Percentiles rank a stretch among this genome's conserved stretches.
Evolutionary conservation across 768 basidiomycete genomes (phyloP).

Genomic region (Heimioporus sp.): DNA sequence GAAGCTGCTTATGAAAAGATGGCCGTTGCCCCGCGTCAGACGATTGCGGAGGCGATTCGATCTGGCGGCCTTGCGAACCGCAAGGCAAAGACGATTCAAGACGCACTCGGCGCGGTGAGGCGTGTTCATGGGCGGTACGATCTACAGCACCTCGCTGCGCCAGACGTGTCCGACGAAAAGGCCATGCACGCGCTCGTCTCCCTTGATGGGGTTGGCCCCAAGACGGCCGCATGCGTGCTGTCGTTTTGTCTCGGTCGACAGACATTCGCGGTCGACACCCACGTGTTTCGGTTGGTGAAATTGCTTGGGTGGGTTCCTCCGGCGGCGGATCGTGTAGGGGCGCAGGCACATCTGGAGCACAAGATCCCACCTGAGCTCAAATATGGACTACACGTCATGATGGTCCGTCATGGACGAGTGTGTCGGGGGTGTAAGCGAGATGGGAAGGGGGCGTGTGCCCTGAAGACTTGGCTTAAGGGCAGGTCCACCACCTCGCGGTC

Average conservation of each 20-base stretch:
- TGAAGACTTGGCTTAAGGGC: constrained; percentile 37
- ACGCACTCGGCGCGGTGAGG: constrained; percentile 41
- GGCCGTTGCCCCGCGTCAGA: constrained; percentile 38
- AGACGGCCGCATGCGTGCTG: constrained; percentile 62
- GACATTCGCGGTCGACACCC: constrained; percentile 65
- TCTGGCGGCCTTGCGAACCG: constrained; percentile 59
- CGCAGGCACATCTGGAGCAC: constrained; percentile 58
- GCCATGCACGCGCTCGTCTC: constrained; percentile 57
- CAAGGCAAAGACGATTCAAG: constrained; percentile 56
- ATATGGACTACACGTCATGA: constrained; percentile 55
- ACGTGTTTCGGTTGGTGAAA: constrained; percentile 54
- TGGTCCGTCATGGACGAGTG: constrained; percentile 54
- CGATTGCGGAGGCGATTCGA: constrained; percentile 49
- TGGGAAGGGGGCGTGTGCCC: constrained; percentile 31
- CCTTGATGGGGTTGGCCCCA: constrained; percentile 58
- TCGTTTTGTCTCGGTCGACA: constrained; percentile 59
- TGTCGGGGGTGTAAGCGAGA: constrained; percentile 53
- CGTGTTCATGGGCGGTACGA: constrained; percentile 50
- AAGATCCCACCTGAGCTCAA: constrained; percentile 52
- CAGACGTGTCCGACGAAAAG: constrained; percentile 39
- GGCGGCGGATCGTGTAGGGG: constrained; percentile 45
- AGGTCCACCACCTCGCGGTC: constrained; percentile 13
- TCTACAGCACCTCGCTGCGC: constrained; percentile 49
- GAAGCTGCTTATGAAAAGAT: constrained; percentile 45
- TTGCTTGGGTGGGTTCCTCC: constrained; percentile 43